Evolutionary conservation across 2,329 filamentous ascomycete genomes (phyloP).

Genomic region (Epichloe sylvatica): DNA sequence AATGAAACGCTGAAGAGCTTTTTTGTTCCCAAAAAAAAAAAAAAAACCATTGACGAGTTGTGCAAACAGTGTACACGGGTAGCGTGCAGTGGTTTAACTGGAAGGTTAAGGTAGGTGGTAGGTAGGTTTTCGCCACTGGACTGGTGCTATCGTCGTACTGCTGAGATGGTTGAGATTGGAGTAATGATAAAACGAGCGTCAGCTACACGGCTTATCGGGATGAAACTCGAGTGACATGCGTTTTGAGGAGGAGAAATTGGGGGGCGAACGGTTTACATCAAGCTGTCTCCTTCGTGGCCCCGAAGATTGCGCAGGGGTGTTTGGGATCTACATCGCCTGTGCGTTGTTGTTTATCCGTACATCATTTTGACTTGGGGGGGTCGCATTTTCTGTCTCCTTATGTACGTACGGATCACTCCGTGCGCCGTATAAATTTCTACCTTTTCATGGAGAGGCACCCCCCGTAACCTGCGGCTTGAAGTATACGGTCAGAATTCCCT

Average conservation of each 20-base stretch:
- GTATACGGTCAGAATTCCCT: conserved; percentile 27
- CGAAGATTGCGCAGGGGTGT: no score
- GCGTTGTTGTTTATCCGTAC: not conserved
- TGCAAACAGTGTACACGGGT: not conserved
- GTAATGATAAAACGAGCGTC: not conserved
- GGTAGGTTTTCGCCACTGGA: not conserved
- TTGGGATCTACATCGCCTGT: not conserved
- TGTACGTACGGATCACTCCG: no score
- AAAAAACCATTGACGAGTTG: not conserved
- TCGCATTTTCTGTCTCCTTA: no score
- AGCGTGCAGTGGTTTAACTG: not conserved
- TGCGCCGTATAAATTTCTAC: no score
- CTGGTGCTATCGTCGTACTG: not conserved
- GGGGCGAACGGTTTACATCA: not conserved
- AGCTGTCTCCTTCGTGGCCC: not conserved
- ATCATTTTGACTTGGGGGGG: not conserved
- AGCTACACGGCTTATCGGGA: not conserved
- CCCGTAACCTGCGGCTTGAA: conserved; percentile 22
- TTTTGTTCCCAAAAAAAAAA: not conserved
- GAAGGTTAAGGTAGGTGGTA: not conserved
- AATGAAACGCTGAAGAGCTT: not conserved
- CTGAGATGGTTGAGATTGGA: not conserved
- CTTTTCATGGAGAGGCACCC: conserved; percentile 7
- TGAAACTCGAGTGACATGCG: not conserved
- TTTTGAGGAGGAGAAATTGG: not conserved